Conservation (phyloP, 306 rosid species). For the Ceratonia siliqua region DNA sequence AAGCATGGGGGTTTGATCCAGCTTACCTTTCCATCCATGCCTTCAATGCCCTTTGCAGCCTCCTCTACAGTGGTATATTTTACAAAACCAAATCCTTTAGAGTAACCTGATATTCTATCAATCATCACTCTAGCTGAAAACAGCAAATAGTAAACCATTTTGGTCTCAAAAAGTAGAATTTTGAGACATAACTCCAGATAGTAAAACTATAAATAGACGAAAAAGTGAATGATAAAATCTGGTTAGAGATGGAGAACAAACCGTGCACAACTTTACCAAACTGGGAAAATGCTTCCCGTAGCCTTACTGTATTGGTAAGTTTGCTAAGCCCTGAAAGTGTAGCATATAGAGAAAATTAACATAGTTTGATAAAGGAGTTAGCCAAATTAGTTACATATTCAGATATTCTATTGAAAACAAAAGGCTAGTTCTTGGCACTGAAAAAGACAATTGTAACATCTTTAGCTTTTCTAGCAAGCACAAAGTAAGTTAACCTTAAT, state of each 20-base stretch:
- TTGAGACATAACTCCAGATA: neutral
- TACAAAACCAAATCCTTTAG: constrained; percentile 90
- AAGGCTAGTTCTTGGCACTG: neutral
- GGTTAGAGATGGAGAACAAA: constrained; percentile 25
- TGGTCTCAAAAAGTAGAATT: constrained; percentile 14
- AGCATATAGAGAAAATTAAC: neutral
- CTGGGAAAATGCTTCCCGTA: constrained; percentile 64
- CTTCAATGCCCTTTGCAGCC: constrained; percentile 81
- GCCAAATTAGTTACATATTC: neutral
- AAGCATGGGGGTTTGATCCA: constrained; percentile 8
- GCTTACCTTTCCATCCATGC: constrained; percentile 93
- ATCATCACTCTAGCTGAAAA: constrained; percentile 82
- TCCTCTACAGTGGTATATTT: constrained; percentile 68
- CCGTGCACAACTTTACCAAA: constrained; percentile 86
- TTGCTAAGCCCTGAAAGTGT: constrained; percentile 75
- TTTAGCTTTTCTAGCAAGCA: neutral
- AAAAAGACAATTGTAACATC: constrained; percentile 5
- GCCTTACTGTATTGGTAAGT: constrained; percentile 68
- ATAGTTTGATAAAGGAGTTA: neutral
- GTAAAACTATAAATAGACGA: neutral
- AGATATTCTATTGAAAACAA: neutral
- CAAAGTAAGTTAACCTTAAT: neutral
- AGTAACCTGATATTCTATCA: constrained; percentile 77
- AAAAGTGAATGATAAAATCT: neutral
- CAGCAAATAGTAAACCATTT: constrained; percentile 5